Evolutionary conservation across 129 eudicot species (phyloP), one percentile per base, ranked within the genome.

Genomic region (Oenanthe sinensis): DNA sequence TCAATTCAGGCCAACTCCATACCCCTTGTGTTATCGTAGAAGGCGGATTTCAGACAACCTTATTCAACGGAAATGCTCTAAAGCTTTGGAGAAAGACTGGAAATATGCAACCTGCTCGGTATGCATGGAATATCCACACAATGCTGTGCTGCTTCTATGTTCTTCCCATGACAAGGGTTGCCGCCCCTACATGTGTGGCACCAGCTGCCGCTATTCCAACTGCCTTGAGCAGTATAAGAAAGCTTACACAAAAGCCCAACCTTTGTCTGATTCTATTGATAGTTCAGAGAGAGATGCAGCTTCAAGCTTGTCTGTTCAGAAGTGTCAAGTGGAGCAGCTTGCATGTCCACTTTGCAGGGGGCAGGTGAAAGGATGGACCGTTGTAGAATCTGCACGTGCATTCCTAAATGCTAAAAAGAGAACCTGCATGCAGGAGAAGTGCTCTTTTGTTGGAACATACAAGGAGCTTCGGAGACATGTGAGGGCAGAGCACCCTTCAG

Each of bases 161-260:
- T 91, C 98, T 43, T 93, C 97, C 28, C 91, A 93, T 39, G 88
- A 93, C 74, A 93, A 93, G 42, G 98, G 98, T 46, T 93, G 98
- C 76, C 97, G 97, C 42, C 98, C 98, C 48, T 93, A 93, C 79
- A 93, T 93, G 98, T 93, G 98, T 52, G 97, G 97, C 52, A 93
- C 98, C 46, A 87, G 97, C 83, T 87, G 80, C 45, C 98, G 96
- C 71, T 87, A 91, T 79, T 93, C 98, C 68, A 93, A 93, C 85
- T 93, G 98, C 84, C 91, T 91, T 20, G 97, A 93, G 81, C 98
- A 93, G 79, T 93, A 91, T 85, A 91, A 91, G 85, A 91, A 89
- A 37, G 93, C 98, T 62, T 86, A 86, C 89, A 82, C 91, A 19
- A 93, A 91, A 81, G 55, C 55, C 69, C 84, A 55, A 72, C 62